Evolutionary conservation across 768 basidiomycete genomes (phyloP).

Genomic region (Suillus hirtellus): DNA sequence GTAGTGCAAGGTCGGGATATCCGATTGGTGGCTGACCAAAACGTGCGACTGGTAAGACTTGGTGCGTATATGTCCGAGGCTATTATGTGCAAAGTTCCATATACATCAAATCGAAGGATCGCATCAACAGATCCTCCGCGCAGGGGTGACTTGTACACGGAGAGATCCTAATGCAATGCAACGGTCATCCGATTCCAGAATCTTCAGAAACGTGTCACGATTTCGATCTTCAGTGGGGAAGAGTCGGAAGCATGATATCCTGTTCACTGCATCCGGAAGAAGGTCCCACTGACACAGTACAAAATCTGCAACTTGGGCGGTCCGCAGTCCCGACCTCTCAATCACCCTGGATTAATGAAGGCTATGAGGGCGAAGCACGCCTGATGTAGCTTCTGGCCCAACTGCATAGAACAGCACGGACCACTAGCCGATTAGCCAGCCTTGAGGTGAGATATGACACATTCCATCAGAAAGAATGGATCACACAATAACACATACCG

Average conservation of each 20-base stretch:
- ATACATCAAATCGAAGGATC: too few relatives aligned
- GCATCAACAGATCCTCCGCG: too few relatives aligned
- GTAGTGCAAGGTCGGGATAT: too few relatives aligned
- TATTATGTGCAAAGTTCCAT: too few relatives aligned
- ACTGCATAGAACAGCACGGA: constrained; percentile 75
- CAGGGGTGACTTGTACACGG: constrained; percentile 24
- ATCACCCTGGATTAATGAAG: constrained; percentile 39
- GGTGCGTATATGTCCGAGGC: too few relatives aligned
- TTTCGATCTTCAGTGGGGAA: constrained; percentile 91
- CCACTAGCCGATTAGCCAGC: constrained; percentile 44
- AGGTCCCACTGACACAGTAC: constrained; percentile 44
- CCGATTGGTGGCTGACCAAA: too few relatives aligned
- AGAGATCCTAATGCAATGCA: constrained; percentile 45
- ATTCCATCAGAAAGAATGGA: not conserved
- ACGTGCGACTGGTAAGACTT: too few relatives aligned
- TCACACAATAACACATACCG: constrained; percentile 17
- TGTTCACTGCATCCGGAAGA: constrained; percentile 12
- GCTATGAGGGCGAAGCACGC: constrained; percentile 38
- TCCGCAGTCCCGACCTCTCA: constrained; percentile 62
- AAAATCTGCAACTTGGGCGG: constrained; percentile 59
- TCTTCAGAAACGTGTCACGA: constrained; percentile 57
- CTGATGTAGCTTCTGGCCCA: constrained; percentile 60
- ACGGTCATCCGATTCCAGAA: constrained; percentile 43
- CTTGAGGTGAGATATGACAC: constrained; percentile 7
- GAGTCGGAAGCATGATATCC: constrained; percentile 39